These are phyloP conservation scores for Kitagawia praeruptora DNA, from an alignment of 129 eudicot genomes.

Conservation along the genomic window DNA sequence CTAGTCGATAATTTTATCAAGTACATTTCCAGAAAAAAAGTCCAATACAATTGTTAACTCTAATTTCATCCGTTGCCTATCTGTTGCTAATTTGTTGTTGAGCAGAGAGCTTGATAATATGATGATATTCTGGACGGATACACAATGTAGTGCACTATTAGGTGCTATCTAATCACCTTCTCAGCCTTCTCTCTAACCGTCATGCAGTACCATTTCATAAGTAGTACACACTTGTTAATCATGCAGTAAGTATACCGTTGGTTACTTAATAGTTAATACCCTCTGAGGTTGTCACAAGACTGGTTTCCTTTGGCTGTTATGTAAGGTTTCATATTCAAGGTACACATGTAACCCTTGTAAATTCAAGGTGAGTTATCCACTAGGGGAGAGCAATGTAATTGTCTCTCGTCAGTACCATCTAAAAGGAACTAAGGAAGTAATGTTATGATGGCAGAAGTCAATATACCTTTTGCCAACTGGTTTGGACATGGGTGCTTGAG, in stretches of 20 bases:
- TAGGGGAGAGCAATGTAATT: neutral
- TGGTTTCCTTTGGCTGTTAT: neutral
- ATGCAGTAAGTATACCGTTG: neutral
- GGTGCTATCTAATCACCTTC: neutral
- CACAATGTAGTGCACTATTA: neutral
- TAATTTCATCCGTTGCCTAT: neutral
- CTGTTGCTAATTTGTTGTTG: neutral
- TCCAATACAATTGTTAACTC: neutral
- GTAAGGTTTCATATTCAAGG: neutral
- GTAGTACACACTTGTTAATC: neutral
- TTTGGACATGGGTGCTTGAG: neutral
- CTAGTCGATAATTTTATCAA: neutral
- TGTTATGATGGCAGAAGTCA: neutral
- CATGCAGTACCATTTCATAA: neutral
- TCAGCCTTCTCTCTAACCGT: neutral
- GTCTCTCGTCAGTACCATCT: neutral
- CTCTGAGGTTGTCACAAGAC: neutral
- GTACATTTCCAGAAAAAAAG: neutral
- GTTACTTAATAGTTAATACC: no score
- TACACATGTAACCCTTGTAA: neutral
- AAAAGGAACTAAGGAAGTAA: neutral
- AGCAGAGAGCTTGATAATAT: no score
- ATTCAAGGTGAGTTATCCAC: neutral
- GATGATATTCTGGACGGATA: neutral
- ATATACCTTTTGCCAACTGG: neutral